Base-by-base conservation (phyloP, 2,329 filamentous ascomycete species). In the Paraphaeosphaeria sporulosa region DNA sequence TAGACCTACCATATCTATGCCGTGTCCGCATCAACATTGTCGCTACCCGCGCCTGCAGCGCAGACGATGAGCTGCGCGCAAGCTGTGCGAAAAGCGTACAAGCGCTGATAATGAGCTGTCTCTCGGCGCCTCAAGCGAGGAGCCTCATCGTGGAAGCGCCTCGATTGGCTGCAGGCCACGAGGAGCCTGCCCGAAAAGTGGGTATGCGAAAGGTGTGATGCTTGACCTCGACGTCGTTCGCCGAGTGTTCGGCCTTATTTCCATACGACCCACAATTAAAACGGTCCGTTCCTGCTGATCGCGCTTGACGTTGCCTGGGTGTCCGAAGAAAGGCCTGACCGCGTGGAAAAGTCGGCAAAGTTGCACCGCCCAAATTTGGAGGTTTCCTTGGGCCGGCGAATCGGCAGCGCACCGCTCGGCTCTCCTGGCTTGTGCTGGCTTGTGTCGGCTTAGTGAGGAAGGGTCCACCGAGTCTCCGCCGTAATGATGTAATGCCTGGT, bases 401-500 rank as follows among this genome's bases (percentile, higher is more conserved):
- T 58, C 47, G 44, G 17, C 13, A 27, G 8, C 19, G 38, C 27
- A 36, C 12, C 25, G 40, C 44, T 44, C 21, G 30, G 32, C 12
- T 34, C 27, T n/a, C 34, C 30, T 42, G 32, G 43, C 25, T 21
- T 34, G 43, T 25, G 42, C 21, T 30, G 10, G 53, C 21, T 44
- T 44, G 32, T 23, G 42, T n/a, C n/a, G 38, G 38, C 38, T 6
- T 48, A 40, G 53, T 21, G 34, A 48, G 10, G 19, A 47, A 54
- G 25, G 38, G 53, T 25, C 38, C 44, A 32, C 64, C 65, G 64
- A 67, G 65, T 47, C 9, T 69, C 68, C 72, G 72, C 71, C 40
- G 19, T 13, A 43, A 55, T 68, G 68, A 73, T 70, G 71, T 73
- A 70, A 74, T 71, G 32, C 58, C 53, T 59, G 62, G 57, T 63